A percentile compares a stretch with the other conserved stretches of the same genome.
These are phyloP conservation scores for Zygosaccharomyces bailii DNA, from an alignment of 805 yeast genomes.

Conservation along the genomic window DNA sequence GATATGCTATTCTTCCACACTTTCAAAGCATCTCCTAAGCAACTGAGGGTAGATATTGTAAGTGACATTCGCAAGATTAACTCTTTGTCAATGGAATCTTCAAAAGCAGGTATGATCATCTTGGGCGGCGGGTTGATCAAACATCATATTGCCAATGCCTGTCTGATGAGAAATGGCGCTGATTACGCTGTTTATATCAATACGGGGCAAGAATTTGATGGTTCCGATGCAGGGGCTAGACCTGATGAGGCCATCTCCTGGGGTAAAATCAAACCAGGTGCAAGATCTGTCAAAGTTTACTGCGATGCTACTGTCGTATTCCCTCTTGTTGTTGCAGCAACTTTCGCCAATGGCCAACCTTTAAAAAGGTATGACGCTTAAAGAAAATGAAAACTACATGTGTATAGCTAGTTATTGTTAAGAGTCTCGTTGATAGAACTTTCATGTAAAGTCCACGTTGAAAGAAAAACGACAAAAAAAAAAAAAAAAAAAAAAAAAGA, in stretches of 20 bases:
- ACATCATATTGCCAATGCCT: slow-evolving; percentile 97
- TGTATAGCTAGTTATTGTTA: slow-evolving; percentile 1
- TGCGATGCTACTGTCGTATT: slow-evolving; percentile 94
- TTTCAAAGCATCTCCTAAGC: slow-evolving; percentile 87
- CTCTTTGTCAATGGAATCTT: slow-evolving; percentile 92
- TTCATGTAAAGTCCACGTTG: not conserved
- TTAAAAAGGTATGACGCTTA: slow-evolving; percentile 1
- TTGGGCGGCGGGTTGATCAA: slow-evolving; percentile 95
- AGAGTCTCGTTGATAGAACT: slow-evolving; percentile 1
- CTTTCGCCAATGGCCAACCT: slow-evolving; percentile 66
- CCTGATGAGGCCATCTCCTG: slow-evolving; percentile 98
- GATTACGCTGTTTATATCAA: slow-evolving; percentile 96
- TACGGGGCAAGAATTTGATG: slow-evolving; percentile 98
- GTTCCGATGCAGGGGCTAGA: slow-evolving; percentile 98
- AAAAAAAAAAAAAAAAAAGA: no score
- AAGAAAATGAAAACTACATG: slow-evolving; percentile 7
- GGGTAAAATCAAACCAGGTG: slow-evolving; percentile 98
- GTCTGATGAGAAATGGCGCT: slow-evolving; percentile 98
- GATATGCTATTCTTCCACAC: slow-evolving; percentile 99
- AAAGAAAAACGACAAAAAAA: not conserved
- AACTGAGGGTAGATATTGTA: slow-evolving; percentile 86
- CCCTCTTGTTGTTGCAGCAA: slow-evolving; percentile 96
- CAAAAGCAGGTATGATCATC: slow-evolving; percentile 90
- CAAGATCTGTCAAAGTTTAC: slow-evolving; percentile 84
- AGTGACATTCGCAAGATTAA: slow-evolving; percentile 90